These are phyloP conservation scores for Theobroma grandiflorum DNA, from an alignment of 441 rosid species.

Conservation along the genomic window DNA sequence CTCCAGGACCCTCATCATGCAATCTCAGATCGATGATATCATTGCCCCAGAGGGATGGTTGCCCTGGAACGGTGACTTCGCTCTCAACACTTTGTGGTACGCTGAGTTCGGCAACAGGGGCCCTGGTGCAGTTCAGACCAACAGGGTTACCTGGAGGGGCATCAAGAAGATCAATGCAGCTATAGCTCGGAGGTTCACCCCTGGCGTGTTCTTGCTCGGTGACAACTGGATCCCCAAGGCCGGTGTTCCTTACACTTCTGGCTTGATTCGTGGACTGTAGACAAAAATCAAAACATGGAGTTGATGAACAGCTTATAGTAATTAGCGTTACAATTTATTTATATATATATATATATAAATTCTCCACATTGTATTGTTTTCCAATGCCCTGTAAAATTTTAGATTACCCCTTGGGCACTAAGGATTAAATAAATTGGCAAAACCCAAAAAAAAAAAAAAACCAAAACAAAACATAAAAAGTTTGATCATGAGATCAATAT, in stretches of 20 bases:
- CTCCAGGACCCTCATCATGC: conserved; percentile 71
- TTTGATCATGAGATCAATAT: neutral
- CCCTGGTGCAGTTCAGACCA: conserved; percentile 53
- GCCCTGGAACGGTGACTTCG: conserved; percentile 56
- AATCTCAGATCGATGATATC: conserved; percentile 53
- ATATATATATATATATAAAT: neutral
- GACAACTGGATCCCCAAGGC: conserved; percentile 55
- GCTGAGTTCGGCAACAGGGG: conserved; percentile 67
- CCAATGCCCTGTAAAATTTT: neutral
- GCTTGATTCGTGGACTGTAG: conserved; percentile 36
- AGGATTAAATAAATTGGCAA: neutral
- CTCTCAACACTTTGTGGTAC: conserved; percentile 59
- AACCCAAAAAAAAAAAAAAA: neutral
- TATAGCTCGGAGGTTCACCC: conserved; percentile 43
- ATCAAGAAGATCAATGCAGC: conserved; percentile 39
- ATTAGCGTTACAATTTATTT: neutral
- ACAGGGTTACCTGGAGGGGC: conserved; percentile 70
- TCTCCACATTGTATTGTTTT: neutral
- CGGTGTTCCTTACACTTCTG: conserved; percentile 63
- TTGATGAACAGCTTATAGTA: neutral
- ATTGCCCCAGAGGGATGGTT: conserved; percentile 75
- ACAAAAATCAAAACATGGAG: neutral
- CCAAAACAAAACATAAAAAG: too few relatives aligned
- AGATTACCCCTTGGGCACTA: neutral
- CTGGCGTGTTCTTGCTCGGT: conserved; percentile 48